Percentiles rank a stretch among this genome's conserved stretches.
phyloP scores from a whole-genome alignment of 164 flowering plant genomes.

The Taxillus chinensis region DNA sequence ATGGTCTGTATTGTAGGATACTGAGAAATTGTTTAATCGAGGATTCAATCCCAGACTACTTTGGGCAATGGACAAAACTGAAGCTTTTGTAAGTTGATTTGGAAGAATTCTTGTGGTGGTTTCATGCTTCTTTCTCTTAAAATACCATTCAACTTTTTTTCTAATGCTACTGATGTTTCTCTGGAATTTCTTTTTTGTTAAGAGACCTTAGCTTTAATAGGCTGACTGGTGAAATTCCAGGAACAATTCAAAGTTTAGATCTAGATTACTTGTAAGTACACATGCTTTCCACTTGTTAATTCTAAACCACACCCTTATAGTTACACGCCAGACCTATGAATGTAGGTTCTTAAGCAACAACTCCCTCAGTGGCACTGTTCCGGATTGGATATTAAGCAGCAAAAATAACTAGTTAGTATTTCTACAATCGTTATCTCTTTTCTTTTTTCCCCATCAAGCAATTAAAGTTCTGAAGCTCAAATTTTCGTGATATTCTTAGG shows the following conservation, averaged over 20 bases:
- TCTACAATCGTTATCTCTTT: background rate
- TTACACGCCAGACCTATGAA: background rate
- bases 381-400: slow-evolving; percentile 38
- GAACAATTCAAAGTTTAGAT: slow-evolving; percentile 10
- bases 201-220: slow-evolving; percentile 61
- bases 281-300: background rate
- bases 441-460: too few relatives aligned
- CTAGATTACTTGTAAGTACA: slow-evolving; percentile 28
- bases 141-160: background rate
- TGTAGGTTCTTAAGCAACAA: slow-evolving; percentile 66
- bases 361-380: slow-evolving; percentile 46
- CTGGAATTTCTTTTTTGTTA: slow-evolving; percentile 4
- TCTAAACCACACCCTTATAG: background rate
- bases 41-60: slow-evolving; percentile 49
- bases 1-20: slow-evolving; percentile 25
- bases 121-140: background rate
- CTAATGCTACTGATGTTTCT: too few relatives aligned
- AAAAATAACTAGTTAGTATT: slow-evolving; percentile 32
- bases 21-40: slow-evolving; percentile 59
- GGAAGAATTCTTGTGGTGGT: background rate
- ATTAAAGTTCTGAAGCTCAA: too few relatives aligned
- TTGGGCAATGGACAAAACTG: slow-evolving; percentile 24
- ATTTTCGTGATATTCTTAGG: too few relatives aligned
- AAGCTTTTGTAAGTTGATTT: slow-evolving; percentile 40
- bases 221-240: slow-evolving; percentile 49